These are phyloP conservation scores for Xylariaceae sp. DNA, from an alignment of 2,329 filamentous ascomycete species.

Conservation along the genomic window DNA sequence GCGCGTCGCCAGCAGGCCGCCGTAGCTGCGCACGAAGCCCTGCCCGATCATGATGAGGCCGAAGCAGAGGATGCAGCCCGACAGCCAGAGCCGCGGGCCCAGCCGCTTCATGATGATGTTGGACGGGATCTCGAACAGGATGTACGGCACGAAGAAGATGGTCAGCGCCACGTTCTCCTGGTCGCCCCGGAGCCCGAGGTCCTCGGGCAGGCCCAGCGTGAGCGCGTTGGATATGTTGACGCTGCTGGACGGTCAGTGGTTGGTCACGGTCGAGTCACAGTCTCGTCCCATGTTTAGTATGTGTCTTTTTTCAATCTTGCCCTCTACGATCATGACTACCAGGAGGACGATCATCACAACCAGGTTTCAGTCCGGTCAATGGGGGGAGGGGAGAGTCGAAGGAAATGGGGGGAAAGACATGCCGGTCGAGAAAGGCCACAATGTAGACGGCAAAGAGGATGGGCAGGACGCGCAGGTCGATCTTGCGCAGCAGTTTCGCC, in stretches of 20 bases:
- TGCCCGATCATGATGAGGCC: conserved; percentile 42
- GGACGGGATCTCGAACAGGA: conserved; percentile 16
- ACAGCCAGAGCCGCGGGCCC: conserved; percentile 10
- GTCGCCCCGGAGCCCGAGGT: conserved; percentile 9
- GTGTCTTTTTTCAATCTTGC: too few relatives aligned
- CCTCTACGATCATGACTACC: neutral
- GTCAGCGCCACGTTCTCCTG: conserved; percentile 13
- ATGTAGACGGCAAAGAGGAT: conserved; percentile 13
- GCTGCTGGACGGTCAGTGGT: conserved; percentile 1
- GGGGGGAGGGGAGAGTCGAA: too few relatives aligned
- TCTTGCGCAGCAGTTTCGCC: conserved; percentile 9
- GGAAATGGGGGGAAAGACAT: neutral
- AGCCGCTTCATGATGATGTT: conserved; percentile 13
- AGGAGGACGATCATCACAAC: neutral
- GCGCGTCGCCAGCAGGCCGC: conserved; percentile 37
- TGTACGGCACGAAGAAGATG: conserved; percentile 15
- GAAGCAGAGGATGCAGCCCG: conserved; percentile 26
- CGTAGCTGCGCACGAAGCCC: conserved; percentile 39
- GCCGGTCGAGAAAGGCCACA: conserved; percentile 13
- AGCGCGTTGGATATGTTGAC: conserved; percentile 15
- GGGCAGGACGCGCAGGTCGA: conserved; percentile 12
- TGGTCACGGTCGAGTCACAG: neutral
- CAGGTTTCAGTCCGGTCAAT: too few relatives aligned
- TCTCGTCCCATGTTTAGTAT: too few relatives aligned
- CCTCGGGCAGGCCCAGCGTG: conserved; percentile 9